phyloP scores from a whole-genome alignment of 257 asterid species.

The Mitragyna speciosa region DNA sequence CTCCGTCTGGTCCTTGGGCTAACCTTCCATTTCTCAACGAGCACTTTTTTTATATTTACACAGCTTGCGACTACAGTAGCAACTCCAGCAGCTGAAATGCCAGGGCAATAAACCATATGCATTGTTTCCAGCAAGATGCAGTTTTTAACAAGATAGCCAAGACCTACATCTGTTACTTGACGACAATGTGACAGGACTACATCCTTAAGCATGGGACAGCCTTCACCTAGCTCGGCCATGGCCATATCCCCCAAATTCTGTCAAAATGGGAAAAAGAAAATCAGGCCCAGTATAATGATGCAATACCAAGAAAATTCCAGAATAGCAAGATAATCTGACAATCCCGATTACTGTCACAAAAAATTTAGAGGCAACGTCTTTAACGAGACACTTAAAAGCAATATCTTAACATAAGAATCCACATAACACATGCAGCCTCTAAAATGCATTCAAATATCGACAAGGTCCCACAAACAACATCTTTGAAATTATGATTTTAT shows the following conservation, averaged over 20 bases:
- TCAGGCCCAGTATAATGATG: background rate
- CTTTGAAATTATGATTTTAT: too few relatives aligned
- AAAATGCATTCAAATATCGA: too few relatives aligned
- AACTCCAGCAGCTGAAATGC: constrained; percentile 63
- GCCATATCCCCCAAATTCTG: constrained; percentile 78
- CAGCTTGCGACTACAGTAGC: constrained; percentile 70
- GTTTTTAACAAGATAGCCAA: constrained; percentile 49
- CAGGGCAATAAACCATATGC: constrained; percentile 85
- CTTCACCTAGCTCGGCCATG: constrained; percentile 66
- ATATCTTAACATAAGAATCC: background rate
- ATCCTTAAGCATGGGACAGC: constrained; percentile 74
- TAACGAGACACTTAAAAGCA: background rate
- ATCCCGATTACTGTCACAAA: background rate
- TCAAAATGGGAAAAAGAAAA: background rate
- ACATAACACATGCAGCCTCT: too few relatives aligned
- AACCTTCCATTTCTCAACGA: constrained; percentile 81
- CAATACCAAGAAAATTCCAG: too few relatives aligned
- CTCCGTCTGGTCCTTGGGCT: constrained; percentile 71
- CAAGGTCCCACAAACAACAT: too few relatives aligned
- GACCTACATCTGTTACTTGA: constrained; percentile 63
- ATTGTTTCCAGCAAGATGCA: constrained; percentile 64
- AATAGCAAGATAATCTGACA: background rate
- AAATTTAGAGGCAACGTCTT: background rate
- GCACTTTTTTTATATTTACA: constrained; percentile 54
- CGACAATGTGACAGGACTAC: constrained; percentile 85